Evolutionary conservation across 371 early-diverging fungal genomes (phyloP), one percentile per base, ranked within the genome.

Genomic region (Rhizopus delemar): DNA sequence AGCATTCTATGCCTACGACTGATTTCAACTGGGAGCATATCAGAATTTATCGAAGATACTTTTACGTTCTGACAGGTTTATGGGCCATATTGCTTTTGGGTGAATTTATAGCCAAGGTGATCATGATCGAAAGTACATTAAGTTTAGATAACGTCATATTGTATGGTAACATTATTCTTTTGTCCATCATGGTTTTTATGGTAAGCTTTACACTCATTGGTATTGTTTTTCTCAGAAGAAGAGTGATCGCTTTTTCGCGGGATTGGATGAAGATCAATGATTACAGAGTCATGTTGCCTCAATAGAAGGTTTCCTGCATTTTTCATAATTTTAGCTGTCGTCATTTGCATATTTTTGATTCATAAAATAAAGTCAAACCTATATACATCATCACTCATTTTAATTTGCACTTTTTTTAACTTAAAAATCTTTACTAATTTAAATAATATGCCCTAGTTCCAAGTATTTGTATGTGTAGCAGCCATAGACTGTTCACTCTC

Each of bases 41-140:
- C 3, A 29, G 36, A 5, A 3, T 28, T 6, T 64, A 49, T 28
- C 55, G 63, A 12, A 57, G 15, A 9, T 59, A 41, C 13, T 52
- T 57, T 31, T 76, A 74, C 15, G 13, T 61, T 5, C 22, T 62
- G 54, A 65, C 65, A 9, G 65, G 43, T 4, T 13, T 64, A 3
- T 80, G 77, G 80, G 72, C 72, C 22, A 15, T 63, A 13, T 50
- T 68, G 5, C 69, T 80, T 31, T 34, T 73, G 46, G 43, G 56
- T 53, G 77, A 80, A 64, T 73, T 77, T 46, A 51, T 68, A 5
- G 61, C 70, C 34, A 67, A 64, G 53, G 59, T 80, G 13, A 46
- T 70, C 5, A 69, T 80, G 69, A 71, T 77, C 35, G 45, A 77
- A 58, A 68, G 67, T 45, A 56, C 57, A 1, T 49, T 80, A 11